Conservation (phyloP, 352 stramenopile genomes). For the Elongisporangium prolatum region DNA sequence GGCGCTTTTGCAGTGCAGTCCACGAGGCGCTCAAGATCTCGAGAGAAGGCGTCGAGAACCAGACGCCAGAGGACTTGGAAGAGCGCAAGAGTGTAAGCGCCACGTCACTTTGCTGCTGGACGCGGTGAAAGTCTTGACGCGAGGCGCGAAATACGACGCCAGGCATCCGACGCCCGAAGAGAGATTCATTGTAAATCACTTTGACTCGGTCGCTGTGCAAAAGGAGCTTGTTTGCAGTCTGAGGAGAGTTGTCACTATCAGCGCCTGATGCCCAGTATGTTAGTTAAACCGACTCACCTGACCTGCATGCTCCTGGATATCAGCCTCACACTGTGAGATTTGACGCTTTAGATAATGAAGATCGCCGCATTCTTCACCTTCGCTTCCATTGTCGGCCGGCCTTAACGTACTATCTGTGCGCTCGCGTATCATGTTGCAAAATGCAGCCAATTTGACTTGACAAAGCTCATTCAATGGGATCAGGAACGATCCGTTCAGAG, state of each 20-base stretch:
- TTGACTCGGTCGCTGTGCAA: conserved; percentile 28
- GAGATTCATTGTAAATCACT: conserved; percentile 24
- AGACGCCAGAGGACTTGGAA: conserved; percentile 33
- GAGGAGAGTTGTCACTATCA: not conserved
- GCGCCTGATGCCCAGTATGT: too few species aligned
- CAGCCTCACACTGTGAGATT: conserved; percentile 16
- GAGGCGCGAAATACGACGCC: conserved; percentile 37
- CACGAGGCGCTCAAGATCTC: conserved; percentile 29
- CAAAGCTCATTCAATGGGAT: conserved; percentile 4
- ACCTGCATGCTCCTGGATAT: conserved; percentile 12
- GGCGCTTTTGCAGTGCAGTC: conserved; percentile 18
- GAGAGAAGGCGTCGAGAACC: conserved; percentile 32
- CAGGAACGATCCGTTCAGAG: not conserved
- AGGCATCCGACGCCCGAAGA: conserved; percentile 8
- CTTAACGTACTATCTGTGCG: not conserved
- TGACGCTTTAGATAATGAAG: conserved; percentile 10
- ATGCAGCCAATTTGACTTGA: conserved; percentile 7
- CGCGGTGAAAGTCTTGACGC: conserved; percentile 33
- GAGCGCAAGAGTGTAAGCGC: conserved; percentile 25
- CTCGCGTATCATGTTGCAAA: conserved; percentile 18
- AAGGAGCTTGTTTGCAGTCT: conserved; percentile 23
- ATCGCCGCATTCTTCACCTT: conserved; percentile 2
- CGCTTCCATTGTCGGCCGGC: not conserved
- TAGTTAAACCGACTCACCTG: conserved; percentile 9
- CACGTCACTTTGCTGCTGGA: conserved; percentile 22